Base-by-base conservation (phyloP, 495 filamentous ascomycete genomes). In the Hyaloscypha bicolor region DNA sequence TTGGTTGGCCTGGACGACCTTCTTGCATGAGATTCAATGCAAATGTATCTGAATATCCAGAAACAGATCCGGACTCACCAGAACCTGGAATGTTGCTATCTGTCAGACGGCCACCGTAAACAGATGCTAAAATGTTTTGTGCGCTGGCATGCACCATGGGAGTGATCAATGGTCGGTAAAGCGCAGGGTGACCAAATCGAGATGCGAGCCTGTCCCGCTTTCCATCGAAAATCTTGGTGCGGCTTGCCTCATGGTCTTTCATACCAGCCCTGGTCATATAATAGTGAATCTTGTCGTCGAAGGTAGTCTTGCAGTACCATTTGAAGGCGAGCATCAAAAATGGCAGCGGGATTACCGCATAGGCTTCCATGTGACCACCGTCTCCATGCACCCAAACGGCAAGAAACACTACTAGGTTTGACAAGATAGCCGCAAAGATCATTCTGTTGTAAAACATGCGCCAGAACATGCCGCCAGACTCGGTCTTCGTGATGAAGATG, bases 81-180 rank as follows among this genome's bases (percentile, higher is more conserved):
- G 85, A 86, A 12, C 81, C 84, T 25, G 72, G 75, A 42, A 77
- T 74, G 9, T 85, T 80, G 1, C 82, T 81, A 62, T 86, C 82
- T 56, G 82, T 79, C n/a, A 96, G 80, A 9, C 93, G 88, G 16
- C 93, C 95, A 14, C 86, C 85, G 71, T 97, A 97, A 68, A 98
- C 82, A 53, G 89, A 84, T 42, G 88, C 88, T 39, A 99, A 84
- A 42, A 92, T 83, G 60, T 93, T 91, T 66, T 93, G 89, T 21
- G 93, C 92, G 75, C 90, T 94, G 51, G 91, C 92, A 69, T 95
- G 91, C 12, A 99, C 94, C 95, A 99, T 99, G 0, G 95, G 95
- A 0, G 92, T 96, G 70, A 94, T 91, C 58, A 99, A 85, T 9
- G 90, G 89, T 71, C 90, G 91, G 79, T 92, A 96, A 22, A 99